A percentile compares a stretch with the other conserved stretches of the same genome.
Evolutionary conservation across 306 rosid genomes (phyloP).

Genomic region (Prunus campanulata): DNA sequence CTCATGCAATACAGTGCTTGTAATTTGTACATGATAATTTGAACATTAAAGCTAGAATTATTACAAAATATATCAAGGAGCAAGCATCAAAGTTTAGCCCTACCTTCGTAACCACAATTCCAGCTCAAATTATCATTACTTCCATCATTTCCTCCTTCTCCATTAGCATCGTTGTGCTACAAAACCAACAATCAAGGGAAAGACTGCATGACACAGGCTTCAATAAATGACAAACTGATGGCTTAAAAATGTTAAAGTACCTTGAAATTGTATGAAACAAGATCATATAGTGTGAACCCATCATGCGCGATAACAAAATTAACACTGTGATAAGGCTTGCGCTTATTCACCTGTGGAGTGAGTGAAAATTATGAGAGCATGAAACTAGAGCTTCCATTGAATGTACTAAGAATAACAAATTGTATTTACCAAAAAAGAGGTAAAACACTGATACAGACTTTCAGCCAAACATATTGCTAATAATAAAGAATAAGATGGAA

Average conservation of each 20-base stretch:
- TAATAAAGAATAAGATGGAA: neutral
- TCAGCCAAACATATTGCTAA: neutral
- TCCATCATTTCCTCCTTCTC: slow-evolving; percentile 96
- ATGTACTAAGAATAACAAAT: slow-evolving; percentile 2
- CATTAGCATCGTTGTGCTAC: slow-evolving; percentile 93
- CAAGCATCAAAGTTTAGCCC: slow-evolving; percentile 18
- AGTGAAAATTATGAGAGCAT: slow-evolving; percentile 23
- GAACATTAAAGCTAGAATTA: neutral
- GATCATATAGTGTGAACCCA: slow-evolving; percentile 82
- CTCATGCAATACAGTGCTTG: neutral
- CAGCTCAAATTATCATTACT: slow-evolving; percentile 83
- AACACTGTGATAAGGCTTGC: slow-evolving; percentile 81
- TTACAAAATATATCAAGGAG: neutral
- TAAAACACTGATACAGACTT: neutral
- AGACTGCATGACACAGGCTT: slow-evolving; percentile 1
- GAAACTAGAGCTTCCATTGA: neutral
- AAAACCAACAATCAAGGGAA: slow-evolving; percentile 40
- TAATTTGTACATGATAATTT: too few relatives aligned
- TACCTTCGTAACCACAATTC: slow-evolving; percentile 99
- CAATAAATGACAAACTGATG: slow-evolving; percentile 9
- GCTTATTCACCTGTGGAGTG: slow-evolving; percentile 69
- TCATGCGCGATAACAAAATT: slow-evolving; percentile 88
- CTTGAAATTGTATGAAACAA: slow-evolving; percentile 92
- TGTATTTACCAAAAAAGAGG: neutral
- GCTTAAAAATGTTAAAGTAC: slow-evolving; percentile 37